Conservation (phyloP, 805 yeast genomes). For the Candida andamanensis region DNA sequence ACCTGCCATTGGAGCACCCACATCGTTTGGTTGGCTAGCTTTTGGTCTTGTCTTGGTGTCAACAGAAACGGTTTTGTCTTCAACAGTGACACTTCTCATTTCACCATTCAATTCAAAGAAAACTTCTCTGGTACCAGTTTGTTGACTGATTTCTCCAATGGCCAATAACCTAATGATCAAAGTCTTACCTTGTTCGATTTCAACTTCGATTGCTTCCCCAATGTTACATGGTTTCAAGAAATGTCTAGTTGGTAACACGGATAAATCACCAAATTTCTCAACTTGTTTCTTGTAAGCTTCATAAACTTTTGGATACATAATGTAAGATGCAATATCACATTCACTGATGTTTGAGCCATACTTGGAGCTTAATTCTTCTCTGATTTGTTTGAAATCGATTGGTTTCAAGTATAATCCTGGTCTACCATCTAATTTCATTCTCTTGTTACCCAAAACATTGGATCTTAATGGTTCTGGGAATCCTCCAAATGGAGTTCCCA, state of each 20-base stretch:
- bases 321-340: conserved; percentile 88
- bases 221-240: conserved; percentile 84
- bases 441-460: conserved; percentile 83
- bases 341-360: conserved; percentile 73
- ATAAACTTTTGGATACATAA: conserved; percentile 97
- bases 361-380: conserved; percentile 67
- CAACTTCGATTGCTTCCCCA: conserved; percentile 84
- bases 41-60: conserved; percentile 84
- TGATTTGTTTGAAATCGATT: conserved; percentile 66
- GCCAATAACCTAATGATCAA: conserved; percentile 90
- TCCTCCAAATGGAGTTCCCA: conserved; percentile 99
- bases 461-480: conserved; percentile 99
- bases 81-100: conserved; percentile 89
- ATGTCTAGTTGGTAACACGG: conserved; percentile 88
- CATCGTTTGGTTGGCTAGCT: conserved; percentile 88
- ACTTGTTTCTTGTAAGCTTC: conserved; percentile 74
- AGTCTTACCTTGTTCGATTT: conserved; percentile 91
- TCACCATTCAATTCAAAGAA: conserved; percentile 98
- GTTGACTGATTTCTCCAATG: conserved; percentile 77
- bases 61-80: conserved; percentile 80
- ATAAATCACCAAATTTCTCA: conserved; percentile 84
- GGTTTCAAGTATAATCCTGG: conserved; percentile 93
- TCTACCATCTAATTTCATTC: conserved; percentile 81
- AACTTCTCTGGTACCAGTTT: conserved; percentile 91
- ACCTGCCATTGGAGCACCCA: conserved; percentile 99